Conservation (phyloP, 2,329 filamentous ascomycete species). For the Ambrosiella cleistominuta region DNA sequence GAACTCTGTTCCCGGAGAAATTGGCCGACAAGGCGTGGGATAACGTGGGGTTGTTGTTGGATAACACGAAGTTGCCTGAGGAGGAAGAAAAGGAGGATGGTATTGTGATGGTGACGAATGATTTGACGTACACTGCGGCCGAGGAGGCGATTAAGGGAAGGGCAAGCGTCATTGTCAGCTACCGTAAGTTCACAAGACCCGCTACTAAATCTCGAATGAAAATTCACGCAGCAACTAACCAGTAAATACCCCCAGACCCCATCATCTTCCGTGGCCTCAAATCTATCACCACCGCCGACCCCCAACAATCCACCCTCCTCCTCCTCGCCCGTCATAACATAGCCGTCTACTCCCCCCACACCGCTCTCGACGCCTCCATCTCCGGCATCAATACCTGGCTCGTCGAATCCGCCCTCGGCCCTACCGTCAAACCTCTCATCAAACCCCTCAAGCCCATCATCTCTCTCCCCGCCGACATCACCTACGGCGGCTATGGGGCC, state of each 20-base stretch:
- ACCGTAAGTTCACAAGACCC: slow-evolving; percentile 38
- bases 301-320: slow-evolving; percentile 74
- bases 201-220: no score
- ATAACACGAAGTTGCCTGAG: slow-evolving; percentile 21
- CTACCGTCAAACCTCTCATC: slow-evolving; percentile 16
- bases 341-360: slow-evolving; percentile 91
- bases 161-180: slow-evolving; percentile 69
- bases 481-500: slow-evolving; percentile 36
- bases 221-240: no score
- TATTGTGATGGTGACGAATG: slow-evolving; percentile 51
- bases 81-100: slow-evolving; percentile 19
- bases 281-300: slow-evolving; percentile 64
- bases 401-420: slow-evolving; percentile 59
- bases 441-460: slow-evolving; percentile 27
- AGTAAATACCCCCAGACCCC: slow-evolving; percentile 43
- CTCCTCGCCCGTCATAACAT: slow-evolving; percentile 71
- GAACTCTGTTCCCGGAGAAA: slow-evolving; percentile 70
- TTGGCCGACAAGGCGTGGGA: slow-evolving; percentile 85
- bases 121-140: slow-evolving; percentile 75
- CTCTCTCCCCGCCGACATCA: slow-evolving; percentile 25
- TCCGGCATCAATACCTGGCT: slow-evolving; percentile 89
- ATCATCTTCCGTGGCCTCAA: slow-evolving; percentile 94
- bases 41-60: slow-evolving; percentile 72
- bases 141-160: slow-evolving; percentile 69
- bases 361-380: slow-evolving; percentile 73